Conservation (phyloP, 805 yeast genomes). For the Candida awuae region DNA sequence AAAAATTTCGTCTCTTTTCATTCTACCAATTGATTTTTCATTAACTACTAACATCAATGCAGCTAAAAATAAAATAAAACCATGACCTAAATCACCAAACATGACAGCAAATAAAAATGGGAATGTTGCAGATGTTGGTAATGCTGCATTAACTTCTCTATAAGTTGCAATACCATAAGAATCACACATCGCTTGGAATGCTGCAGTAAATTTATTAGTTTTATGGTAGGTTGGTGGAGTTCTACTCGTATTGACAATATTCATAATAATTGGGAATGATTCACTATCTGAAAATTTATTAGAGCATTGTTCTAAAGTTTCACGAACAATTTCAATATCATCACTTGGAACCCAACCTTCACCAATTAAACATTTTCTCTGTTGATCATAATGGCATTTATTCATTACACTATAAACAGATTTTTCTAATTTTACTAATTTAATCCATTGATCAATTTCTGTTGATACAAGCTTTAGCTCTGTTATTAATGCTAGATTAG, state of each 20-base stretch:
- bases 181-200: constrained; percentile 90
- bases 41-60: constrained; percentile 64
- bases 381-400: constrained; percentile 59
- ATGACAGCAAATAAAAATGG: constrained; percentile 98
- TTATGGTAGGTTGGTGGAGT: constrained; percentile 93
- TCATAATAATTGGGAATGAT: constrained; percentile 31
- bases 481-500: constrained; percentile 49
- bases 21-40: constrained; percentile 59
- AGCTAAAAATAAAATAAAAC: constrained; percentile 69
- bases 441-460: constrained; percentile 56
- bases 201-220: constrained; percentile 89
- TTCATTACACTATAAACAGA: constrained; percentile 53
- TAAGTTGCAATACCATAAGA: constrained; percentile 92
- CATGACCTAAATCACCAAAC: constrained; percentile 99
- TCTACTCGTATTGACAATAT: constrained; percentile 63
- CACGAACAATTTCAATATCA: constrained; percentile 41
- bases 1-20: constrained; percentile 84
- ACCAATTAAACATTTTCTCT: constrained; percentile 57
- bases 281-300: constrained; percentile 16
- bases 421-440: constrained; percentile 44
- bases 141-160: constrained; percentile 92
- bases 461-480: constrained; percentile 58
- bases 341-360: constrained; percentile 69
- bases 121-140: constrained; percentile 90
- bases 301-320: constrained; percentile 35